Evolutionary conservation across 2,329 filamentous ascomycete genomes (phyloP), one percentile per base, ranked within the genome.

Genomic region (Tolypocladium guangdongense): DNA sequence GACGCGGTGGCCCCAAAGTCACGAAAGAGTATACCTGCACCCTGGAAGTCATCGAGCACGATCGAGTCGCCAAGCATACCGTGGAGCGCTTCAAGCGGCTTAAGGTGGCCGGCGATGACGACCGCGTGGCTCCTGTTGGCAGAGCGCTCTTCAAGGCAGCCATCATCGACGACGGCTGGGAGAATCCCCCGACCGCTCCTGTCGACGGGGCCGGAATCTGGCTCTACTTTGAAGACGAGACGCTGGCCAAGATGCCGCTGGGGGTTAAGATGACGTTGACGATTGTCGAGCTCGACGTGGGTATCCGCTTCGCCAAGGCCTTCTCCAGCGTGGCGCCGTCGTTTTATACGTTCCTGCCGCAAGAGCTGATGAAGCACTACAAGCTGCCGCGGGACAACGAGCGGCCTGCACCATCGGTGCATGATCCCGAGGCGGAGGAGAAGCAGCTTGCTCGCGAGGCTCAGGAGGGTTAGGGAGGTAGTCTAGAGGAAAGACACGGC

Each of bases 321-420:
- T 65, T 86, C 18, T 64, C 71, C 32, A 74, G 74, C 0, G 64
- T 84, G 12, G 77, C 79, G 54, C 81, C 81, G 3, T 79, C 78
- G 0, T 88, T 87, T 63, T 82, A 87, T 63, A 78, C 74, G 0
- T 81, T 82, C 54, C 70, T 90, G 30, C 77, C 80, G 1, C 88
- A 91, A 64, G 80, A 85, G 59, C 70, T 87, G 58, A 87, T 91
- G 84, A 61, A 75, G 24, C 67, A 75, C 20, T 90, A 80, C 77
- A 87, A 83, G 65, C 69, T 78, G 27, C 84, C 84, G 0, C 63
- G 63, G 3, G 60, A 60, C 1, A 71, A 71, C 32, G 67, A 74
- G 16, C 72, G 77, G 0, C 73, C 74, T 3, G 69, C 73, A 2
- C 75, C 71, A 4, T 79, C 75, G 1, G 66, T 75, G 2, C 60